Percentiles rank a stretch among this genome's conserved stretches.
Evolutionary conservation across 2,329 filamentous ascomycete genomes (phyloP).

Genomic region (Fusarium nisikadoi): DNA sequence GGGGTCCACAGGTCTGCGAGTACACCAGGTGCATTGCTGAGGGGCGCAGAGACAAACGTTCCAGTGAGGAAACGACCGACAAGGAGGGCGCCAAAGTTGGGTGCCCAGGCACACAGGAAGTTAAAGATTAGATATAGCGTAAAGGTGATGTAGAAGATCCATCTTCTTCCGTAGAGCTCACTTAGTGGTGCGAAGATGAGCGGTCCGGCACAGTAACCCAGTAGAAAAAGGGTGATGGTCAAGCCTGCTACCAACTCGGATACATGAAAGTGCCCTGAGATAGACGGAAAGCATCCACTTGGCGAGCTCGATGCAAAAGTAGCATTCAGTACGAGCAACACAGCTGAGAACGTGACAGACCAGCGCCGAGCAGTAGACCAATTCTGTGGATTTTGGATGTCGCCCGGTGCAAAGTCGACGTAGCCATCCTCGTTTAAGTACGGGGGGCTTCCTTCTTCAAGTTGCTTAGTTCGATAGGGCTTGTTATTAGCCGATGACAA

Average conservation of each 20-base stretch:
- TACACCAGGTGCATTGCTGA: slow-evolving; percentile 83
- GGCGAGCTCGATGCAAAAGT: slow-evolving; percentile 27
- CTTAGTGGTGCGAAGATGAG: slow-evolving; percentile 80
- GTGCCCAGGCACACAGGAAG: slow-evolving; percentile 77
- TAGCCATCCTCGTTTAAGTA: slow-evolving; percentile 24
- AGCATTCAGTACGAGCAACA: slow-evolving; percentile 23
- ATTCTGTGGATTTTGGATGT: slow-evolving; percentile 17
- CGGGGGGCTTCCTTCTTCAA: slow-evolving; percentile 14
- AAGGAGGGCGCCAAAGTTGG: slow-evolving; percentile 77
- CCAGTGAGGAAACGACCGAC: slow-evolving; percentile 81
- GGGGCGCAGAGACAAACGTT: slow-evolving; percentile 82
- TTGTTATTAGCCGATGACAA: slow-evolving; percentile 26
- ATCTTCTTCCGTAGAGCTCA: slow-evolving; percentile 75
- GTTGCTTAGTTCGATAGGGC: slow-evolving; percentile 19
- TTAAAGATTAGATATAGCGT: slow-evolving; percentile 77
- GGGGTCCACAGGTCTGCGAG: slow-evolving; percentile 81
- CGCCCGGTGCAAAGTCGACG: slow-evolving; percentile 14
- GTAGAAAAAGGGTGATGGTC: slow-evolving; percentile 33
- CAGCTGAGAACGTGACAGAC: slow-evolving; percentile 13
- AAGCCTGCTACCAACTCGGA: slow-evolving; percentile 23
- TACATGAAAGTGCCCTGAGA: slow-evolving; percentile 20
- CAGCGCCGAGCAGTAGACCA: slow-evolving; percentile 11
- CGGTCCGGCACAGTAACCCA: slow-evolving; percentile 68
- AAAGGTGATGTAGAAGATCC: slow-evolving; percentile 66
- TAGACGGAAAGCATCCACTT: slow-evolving; percentile 22